Conservation (phyloP, 805 yeast genomes). For the Kodamaea nitidulidarum region DNA sequence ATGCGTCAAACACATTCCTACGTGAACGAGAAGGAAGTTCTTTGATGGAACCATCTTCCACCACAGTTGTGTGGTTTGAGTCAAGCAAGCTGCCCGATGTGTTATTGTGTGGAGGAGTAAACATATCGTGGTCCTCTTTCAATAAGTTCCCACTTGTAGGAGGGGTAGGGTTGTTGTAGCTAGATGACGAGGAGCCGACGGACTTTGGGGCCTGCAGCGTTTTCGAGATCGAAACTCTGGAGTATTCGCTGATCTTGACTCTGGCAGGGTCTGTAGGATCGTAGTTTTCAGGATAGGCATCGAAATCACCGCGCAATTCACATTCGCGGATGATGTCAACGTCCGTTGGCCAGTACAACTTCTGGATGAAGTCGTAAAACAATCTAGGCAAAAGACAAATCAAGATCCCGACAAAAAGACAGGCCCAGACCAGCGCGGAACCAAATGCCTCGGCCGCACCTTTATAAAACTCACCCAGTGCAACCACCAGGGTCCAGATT, state of each 20-base stretch:
- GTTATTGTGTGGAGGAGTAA: background rate
- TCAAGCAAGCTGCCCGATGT: constrained; percentile 1
- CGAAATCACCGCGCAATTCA: constrained; percentile 49
- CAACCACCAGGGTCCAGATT: constrained; percentile 57
- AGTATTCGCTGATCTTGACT: constrained; percentile 46
- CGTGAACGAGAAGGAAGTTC: constrained; percentile 18
- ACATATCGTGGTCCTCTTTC: background rate
- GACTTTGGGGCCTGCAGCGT: background rate
- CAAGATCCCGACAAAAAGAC: constrained; percentile 51
- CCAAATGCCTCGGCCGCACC: constrained; percentile 65
- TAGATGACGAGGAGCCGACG: background rate
- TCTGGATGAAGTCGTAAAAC: constrained; percentile 43
- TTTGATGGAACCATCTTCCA: constrained; percentile 4
- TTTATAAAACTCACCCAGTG: constrained; percentile 57
- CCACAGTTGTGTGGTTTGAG: constrained; percentile 6
- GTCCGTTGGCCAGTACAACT: constrained; percentile 58
- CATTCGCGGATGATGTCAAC: constrained; percentile 68
- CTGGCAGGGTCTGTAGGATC: constrained; percentile 58
- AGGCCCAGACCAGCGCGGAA: constrained; percentile 61
- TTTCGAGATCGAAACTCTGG: constrained; percentile 2
- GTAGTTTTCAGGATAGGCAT: constrained; percentile 44
- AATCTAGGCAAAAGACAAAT: constrained; percentile 61
- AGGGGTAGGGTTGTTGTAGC: constrained; percentile 1
- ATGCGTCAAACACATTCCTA: constrained; percentile 26
- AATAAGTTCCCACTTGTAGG: background rate